phyloP scores from a whole-genome alignment of 768 basidiomycete species.

The Trametes elegans region DNA sequence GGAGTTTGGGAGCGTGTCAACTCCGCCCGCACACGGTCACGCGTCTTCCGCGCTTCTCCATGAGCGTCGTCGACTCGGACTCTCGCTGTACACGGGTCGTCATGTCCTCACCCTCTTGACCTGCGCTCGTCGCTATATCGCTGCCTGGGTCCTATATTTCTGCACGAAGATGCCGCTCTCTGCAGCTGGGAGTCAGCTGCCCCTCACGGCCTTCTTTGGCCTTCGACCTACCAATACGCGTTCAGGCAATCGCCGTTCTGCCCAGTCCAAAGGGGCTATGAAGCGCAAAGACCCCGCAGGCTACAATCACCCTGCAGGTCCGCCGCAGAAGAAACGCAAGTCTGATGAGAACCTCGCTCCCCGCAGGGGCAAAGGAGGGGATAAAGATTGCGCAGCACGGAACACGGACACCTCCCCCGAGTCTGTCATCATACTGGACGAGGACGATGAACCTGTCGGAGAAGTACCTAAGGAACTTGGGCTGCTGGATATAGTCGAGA shows the following conservation, averaged over 20 bases:
- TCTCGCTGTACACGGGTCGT: no score
- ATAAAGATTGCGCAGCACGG: no score
- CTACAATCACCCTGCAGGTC: neutral
- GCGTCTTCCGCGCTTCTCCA: slow-evolving; percentile 1
- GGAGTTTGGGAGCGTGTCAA: slow-evolving; percentile 38
- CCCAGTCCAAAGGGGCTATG: neutral
- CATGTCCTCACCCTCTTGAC: neutral
- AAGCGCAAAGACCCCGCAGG: neutral
- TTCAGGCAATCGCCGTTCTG: neutral
- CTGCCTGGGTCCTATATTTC: neutral
- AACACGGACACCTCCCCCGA: no score
- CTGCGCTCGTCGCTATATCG: neutral
- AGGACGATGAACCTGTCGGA: no score
- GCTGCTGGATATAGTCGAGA: no score
- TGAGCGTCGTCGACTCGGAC: neutral
- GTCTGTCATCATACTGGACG: no score
- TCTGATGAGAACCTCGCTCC: slow-evolving; percentile 17
- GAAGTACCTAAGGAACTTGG: no score
- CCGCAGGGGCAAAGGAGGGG: neutral
- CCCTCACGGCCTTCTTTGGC: slow-evolving; percentile 3
- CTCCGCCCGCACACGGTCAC: slow-evolving; percentile 32
- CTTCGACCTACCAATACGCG: neutral
- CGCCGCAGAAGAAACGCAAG: slow-evolving; percentile 18
- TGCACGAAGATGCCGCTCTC: neutral
- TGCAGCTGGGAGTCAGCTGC: neutral